These are phyloP conservation scores for Auricularia sp. DNA, from an alignment of 768 basidiomycete genomes.

Conservation along the genomic window DNA sequence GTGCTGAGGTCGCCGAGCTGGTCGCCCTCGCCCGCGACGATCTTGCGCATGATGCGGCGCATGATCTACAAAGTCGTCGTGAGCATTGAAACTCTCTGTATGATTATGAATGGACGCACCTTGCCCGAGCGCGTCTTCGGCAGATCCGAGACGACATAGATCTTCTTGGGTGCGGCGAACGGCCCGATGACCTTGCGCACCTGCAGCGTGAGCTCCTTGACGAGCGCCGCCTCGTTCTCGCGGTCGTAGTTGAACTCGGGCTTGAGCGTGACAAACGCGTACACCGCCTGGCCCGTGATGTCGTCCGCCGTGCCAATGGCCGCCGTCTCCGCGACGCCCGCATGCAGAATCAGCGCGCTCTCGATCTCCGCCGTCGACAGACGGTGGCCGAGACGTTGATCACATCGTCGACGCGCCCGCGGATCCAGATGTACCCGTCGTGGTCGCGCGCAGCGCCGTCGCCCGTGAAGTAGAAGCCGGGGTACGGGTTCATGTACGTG, in stretches of 20 bases:
- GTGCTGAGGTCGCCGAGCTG: slow-evolving; percentile 93
- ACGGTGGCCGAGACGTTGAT: slow-evolving; percentile 98
- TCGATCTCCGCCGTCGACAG: slow-evolving; percentile 97
- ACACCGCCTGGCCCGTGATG: slow-evolving; percentile 88
- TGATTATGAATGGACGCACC: slow-evolving; percentile 30
- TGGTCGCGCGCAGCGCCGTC: slow-evolving; percentile 92
- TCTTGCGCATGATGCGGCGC: slow-evolving; percentile 93
- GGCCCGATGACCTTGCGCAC: slow-evolving; percentile 97
- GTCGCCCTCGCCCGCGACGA: slow-evolving; percentile 88
- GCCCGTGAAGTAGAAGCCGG: slow-evolving; percentile 92
- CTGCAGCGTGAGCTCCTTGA: slow-evolving; percentile 86
- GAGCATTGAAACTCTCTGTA: not conserved
- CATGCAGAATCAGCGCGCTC: slow-evolving; percentile 88
- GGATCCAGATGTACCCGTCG: slow-evolving; percentile 98
- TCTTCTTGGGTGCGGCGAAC: slow-evolving; percentile 93
- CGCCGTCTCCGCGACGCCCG: slow-evolving; percentile 93
- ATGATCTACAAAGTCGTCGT: slow-evolving; percentile 51
- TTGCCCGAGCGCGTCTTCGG: slow-evolving; percentile 96
- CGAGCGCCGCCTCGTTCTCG: slow-evolving; percentile 54
- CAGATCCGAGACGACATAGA: slow-evolving; percentile 70
- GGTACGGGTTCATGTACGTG: slow-evolving; percentile 78
- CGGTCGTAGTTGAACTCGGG: slow-evolving; percentile 62
- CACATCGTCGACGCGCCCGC: slow-evolving; percentile 92
- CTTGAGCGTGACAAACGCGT: slow-evolving; percentile 88
- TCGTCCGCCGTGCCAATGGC: slow-evolving; percentile 83